Evolutionary conservation across 2,329 filamentous ascomycete genomes (phyloP).

Genomic region (Hirsutella minnesotensis): DNA sequence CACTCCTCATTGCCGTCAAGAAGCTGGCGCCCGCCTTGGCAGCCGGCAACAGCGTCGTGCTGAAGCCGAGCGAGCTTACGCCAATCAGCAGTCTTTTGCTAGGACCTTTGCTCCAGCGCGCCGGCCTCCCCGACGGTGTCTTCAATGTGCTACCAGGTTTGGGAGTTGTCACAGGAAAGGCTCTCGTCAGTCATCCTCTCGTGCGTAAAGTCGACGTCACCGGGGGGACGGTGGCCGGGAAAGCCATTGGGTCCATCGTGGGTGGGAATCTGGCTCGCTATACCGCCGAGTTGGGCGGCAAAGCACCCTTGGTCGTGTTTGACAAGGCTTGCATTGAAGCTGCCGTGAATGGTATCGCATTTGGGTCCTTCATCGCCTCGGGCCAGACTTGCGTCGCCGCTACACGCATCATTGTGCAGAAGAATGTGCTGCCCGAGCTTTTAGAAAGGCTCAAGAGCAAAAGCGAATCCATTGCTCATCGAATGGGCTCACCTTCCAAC

Average conservation of each 20-base stretch:
- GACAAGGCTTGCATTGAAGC: conserved; percentile 51
- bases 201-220: conserved; percentile 63
- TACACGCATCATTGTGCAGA: conserved; percentile 64
- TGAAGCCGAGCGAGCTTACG: conserved; percentile 53
- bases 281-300: conserved; percentile 61
- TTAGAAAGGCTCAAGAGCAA: conserved; percentile 52
- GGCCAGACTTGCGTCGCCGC: conserved; percentile 55
- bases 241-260: conserved; percentile 54
- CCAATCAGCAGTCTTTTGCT: conserved; percentile 50
- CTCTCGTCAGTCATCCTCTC: conserved; percentile 37
- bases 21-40: conserved; percentile 50
- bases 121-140: conserved; percentile 60
- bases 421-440: conserved; percentile 52
- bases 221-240: conserved; percentile 59
- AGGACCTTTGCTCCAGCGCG: conserved; percentile 48
- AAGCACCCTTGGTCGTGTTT: conserved; percentile 59
- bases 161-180: conserved; percentile 38
- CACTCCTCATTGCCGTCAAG: conserved; percentile 44
- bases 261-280: conserved; percentile 56
- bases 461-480: conserved; percentile 38
- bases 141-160: conserved; percentile 50
- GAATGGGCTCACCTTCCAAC: conserved; percentile 47
- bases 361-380: conserved; percentile 42
- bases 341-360: conserved; percentile 57
- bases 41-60: conserved; percentile 44